phyloP scores from a whole-genome alignment of 2,329 filamentous ascomycete genomes.

The Seiridium unicorne region DNA sequence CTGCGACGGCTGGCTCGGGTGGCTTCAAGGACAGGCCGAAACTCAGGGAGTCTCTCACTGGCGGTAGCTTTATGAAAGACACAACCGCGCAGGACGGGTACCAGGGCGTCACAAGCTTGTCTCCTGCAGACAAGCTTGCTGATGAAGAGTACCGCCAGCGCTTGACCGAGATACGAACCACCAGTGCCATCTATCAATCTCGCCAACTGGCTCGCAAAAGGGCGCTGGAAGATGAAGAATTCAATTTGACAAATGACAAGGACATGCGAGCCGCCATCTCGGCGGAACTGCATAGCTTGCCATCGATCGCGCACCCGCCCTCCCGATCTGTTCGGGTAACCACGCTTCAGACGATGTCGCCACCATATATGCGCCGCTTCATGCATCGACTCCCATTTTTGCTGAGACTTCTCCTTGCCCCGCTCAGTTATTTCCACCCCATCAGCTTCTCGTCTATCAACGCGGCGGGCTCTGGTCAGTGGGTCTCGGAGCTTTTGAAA shows the following conservation, averaged over 20 bases:
- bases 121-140: constrained; percentile 22
- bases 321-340: constrained; percentile 44
- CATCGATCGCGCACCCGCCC: constrained; percentile 50
- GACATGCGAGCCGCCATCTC: constrained; percentile 48
- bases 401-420: constrained; percentile 43
- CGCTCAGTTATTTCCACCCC: constrained; percentile 51
- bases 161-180: constrained; percentile 36
- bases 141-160: constrained; percentile 33
- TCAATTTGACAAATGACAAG: constrained; percentile 34
- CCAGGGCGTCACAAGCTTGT: constrained; percentile 7
- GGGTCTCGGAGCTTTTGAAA: constrained; percentile 44
- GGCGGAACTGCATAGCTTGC: constrained; percentile 42
- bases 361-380: constrained; percentile 37
- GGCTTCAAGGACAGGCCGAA: constrained; percentile 3
- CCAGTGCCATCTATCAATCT: constrained; percentile 34
- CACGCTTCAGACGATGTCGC: constrained; percentile 29
- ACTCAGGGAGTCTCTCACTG: constrained; percentile 3
- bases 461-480: constrained; percentile 47
- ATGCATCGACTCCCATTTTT: constrained; percentile 49
- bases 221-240: constrained; percentile 27
- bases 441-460: constrained; percentile 48
- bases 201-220: constrained; percentile 25
- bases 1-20: neutral
- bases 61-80: neutral
- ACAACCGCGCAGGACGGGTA: constrained; percentile 2